Evolutionary conservation across 306 rosid genomes (phyloP).

Genomic region (Cicer yamashitae): DNA sequence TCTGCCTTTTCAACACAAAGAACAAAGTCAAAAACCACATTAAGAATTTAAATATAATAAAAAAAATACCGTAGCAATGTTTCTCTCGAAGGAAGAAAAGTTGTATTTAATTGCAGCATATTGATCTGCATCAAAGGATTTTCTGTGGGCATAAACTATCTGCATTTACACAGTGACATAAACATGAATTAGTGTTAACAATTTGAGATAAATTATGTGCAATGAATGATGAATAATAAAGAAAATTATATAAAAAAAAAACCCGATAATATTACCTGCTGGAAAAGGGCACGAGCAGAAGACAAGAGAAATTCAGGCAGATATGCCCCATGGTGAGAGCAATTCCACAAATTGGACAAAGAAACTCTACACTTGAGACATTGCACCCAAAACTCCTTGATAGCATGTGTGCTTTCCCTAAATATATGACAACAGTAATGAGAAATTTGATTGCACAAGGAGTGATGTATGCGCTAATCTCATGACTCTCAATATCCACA

Average conservation of each 20-base stretch:
- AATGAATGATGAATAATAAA: not conserved
- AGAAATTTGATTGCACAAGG: not conserved
- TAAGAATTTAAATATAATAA: not conserved
- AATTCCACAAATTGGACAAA: slow-evolving; percentile 67
- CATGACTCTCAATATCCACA: slow-evolving; percentile 6
- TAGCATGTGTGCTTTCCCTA: slow-evolving; percentile 63
- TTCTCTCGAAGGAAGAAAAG: slow-evolving; percentile 51
- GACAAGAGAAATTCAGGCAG: slow-evolving; percentile 63
- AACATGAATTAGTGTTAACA: slow-evolving; percentile 31
- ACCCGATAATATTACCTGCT: slow-evolving; percentile 62
- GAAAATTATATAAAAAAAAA: not conserved
- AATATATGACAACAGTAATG: slow-evolving; percentile 29
- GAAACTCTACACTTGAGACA: slow-evolving; percentile 71
- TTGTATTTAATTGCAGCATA: slow-evolving; percentile 58
- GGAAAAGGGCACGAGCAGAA: slow-evolving; percentile 73
- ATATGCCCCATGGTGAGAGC: slow-evolving; percentile 56
- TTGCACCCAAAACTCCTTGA: slow-evolving; percentile 60
- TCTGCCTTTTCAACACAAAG: not conserved
- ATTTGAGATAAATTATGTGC: not conserved
- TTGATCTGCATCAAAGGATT: slow-evolving; percentile 64
- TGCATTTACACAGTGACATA: slow-evolving; percentile 42
- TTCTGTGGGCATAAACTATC: slow-evolving; percentile 78
- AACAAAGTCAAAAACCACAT: not conserved
- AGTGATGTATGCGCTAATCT: not conserved
- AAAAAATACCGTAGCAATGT: slow-evolving; percentile 47